Percentiles rank a stretch among this genome's conserved stretches.
Evolutionary conservation across 1,139 yeast genomes (phyloP).

Genomic region (Arxiozyma heterogenica): DNA sequence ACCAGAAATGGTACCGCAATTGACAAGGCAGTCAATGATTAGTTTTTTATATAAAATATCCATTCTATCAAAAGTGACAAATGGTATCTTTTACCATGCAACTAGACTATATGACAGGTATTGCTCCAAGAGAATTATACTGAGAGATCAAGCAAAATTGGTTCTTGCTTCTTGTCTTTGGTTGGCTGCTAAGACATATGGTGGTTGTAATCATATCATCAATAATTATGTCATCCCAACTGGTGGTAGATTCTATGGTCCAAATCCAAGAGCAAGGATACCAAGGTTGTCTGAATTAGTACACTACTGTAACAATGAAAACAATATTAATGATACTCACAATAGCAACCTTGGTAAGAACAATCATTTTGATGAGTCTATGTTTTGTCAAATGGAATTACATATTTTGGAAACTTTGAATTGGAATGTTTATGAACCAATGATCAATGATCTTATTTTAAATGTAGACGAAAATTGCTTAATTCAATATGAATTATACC

Average conservation of each 20-base stretch:
- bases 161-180: constrained; percentile 60
- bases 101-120: constrained; percentile 55
- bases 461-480: constrained; percentile 35
- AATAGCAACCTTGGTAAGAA: not conserved
- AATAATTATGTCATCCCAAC: constrained; percentile 40
- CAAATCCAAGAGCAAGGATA: constrained; percentile 56
- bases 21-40: constrained; percentile 42
- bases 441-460: constrained; percentile 44
- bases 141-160: constrained; percentile 53
- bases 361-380: constrained; percentile 44
- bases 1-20: constrained; percentile 47
- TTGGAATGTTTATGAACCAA: constrained; percentile 54
- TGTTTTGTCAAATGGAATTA: constrained; percentile 48
- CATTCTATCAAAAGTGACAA: constrained; percentile 49
- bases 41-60: constrained; percentile 53
- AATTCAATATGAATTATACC: constrained; percentile 33
- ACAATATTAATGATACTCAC: constrained; percentile 15
- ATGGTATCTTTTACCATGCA: constrained; percentile 51
- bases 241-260: constrained; percentile 56
- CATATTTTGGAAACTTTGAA: constrained; percentile 50
- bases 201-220: constrained; percentile 62
- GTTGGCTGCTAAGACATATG: constrained; percentile 56
- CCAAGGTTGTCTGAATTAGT: constrained; percentile 56
- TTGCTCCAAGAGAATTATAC: constrained; percentile 53
- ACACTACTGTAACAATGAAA: constrained; percentile 48